Evolutionary conservation across 306 rosid genomes (phyloP).

Genomic region (Coriaria nepalensis): DNA sequence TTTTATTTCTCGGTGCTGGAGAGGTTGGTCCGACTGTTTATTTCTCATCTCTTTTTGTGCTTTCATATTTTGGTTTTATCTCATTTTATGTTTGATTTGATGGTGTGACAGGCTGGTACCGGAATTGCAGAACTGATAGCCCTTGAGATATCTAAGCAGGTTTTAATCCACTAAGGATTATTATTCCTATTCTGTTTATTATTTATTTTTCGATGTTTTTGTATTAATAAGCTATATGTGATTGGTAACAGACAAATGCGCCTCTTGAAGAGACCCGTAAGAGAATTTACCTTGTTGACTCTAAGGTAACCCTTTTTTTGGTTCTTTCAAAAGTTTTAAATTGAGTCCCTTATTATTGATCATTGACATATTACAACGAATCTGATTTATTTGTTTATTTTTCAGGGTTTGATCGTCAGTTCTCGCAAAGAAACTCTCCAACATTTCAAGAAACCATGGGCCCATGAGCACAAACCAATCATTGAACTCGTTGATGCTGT

Average conservation of each 20-base stretch:
- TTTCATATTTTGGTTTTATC: slow-evolving; percentile 11
- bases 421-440: slow-evolving; percentile 16
- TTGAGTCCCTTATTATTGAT: neutral
- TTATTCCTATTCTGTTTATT: neutral
- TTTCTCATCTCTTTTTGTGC: neutral
- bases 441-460: slow-evolving; percentile 23
- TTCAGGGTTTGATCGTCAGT: slow-evolving; percentile 15
- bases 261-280: slow-evolving; percentile 76
- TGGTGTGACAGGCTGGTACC: slow-evolving; percentile 81
- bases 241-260: slow-evolving; percentile 42
- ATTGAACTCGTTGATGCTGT: slow-evolving; percentile 13
- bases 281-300: slow-evolving; percentile 83
- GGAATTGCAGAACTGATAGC: slow-evolving; percentile 98
- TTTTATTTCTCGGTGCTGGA: slow-evolving; percentile 95
- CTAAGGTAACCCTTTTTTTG: slow-evolving; percentile 47
- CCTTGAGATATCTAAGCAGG: slow-evolving; percentile 86
- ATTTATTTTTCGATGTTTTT: neutral
- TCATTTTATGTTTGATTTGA: slow-evolving; percentile 20
- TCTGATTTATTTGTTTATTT: neutral
- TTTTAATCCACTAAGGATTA: slow-evolving; percentile 15
- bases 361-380: neutral
- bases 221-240: slow-evolving; percentile 5
- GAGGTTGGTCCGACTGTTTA: slow-evolving; percentile 36
- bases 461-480: slow-evolving; percentile 16
- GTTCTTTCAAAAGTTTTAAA: neutral